Evolutionary conservation across 2,329 filamentous ascomycete genomes (phyloP), one percentile per base, ranked within the genome.

Genomic region (Beauveria rudraprayagi): DNA sequence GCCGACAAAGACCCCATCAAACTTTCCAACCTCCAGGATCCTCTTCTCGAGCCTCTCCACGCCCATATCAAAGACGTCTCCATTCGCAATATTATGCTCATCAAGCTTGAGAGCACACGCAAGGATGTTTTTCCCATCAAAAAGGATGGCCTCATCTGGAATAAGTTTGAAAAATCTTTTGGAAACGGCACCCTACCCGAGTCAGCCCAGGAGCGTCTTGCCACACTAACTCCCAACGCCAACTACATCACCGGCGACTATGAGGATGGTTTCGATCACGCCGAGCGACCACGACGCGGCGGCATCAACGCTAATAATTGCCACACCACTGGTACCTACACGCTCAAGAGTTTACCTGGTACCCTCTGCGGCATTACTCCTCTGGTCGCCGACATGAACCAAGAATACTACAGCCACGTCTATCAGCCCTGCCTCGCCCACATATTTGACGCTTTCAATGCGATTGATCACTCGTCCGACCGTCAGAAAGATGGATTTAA

Each of bases 381-480:
- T 0, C 63, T 79, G 11, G 69, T 77, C 2, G 73, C 70, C 2
- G 76, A 78, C 43, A 76, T 76, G 60, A 78, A 78, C 40, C 68
- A 71, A 19, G 77, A 79, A 61, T 73, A 72, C 56, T 64, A 70
- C 4, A 69, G 77, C 26, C 72, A 77, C 56, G 67, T 78, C 24
- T 78, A 78, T 62, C 75, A 78, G 47, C 77, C 77, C 0, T 79
- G 77, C 50, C 61, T 80, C 54, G 72, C 77, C 0, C 77, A 75
- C 4, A 63, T 75, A n/a, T 65, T 75, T 5, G 67, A 75, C 8
- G 69, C 69, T 16, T 61, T 76, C 59, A 75, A 73, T 52, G 26
- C 63, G 1, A 57, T 71, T 3, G 66, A 67, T 17, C 62, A 54
- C 1, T 30, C 60, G 2, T 34, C 65, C 0, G 59, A 62, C 2